phyloP scores from a whole-genome alignment of 1,139 yeast genomes.

The Pichia norvegensis region DNA sequence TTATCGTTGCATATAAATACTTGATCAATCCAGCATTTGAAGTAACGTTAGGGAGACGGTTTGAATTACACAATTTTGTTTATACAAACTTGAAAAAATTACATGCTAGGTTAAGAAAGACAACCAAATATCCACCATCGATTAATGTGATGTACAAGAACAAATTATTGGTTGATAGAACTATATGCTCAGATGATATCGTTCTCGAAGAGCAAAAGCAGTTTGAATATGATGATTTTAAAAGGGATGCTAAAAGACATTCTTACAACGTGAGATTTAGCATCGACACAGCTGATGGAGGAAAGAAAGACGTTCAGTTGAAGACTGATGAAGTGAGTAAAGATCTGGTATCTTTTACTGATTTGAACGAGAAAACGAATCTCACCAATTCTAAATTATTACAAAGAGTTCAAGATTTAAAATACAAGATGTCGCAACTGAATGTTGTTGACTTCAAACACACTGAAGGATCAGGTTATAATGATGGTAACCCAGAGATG shows the following conservation, averaged over 20 bases:
- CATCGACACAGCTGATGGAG: background rate
- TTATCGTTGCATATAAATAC: conserved; percentile 21
- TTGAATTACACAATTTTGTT: conserved; percentile 20
- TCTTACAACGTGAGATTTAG: background rate
- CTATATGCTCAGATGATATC: conserved; percentile 27
- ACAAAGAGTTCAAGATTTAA: conserved; percentile 16
- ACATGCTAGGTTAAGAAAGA: conserved; percentile 15
- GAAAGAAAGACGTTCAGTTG: conserved; percentile 20
- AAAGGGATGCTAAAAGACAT: conserved; percentile 3
- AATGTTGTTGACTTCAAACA: conserved; percentile 21
- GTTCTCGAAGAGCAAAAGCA: conserved; percentile 6
- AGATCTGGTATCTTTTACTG: conserved; percentile 7
- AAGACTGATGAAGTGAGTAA: conserved; percentile 15
- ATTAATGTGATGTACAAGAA: conserved; percentile 36
- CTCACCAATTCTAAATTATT: conserved; percentile 12
- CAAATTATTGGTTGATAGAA: conserved; percentile 35
- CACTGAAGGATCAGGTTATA: conserved; percentile 14
- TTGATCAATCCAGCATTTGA: conserved; percentile 23
- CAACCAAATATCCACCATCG: conserved; percentile 27
- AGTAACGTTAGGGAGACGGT: conserved; percentile 23
- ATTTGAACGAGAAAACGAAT: conserved; percentile 13
- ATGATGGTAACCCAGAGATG: conserved; percentile 27
- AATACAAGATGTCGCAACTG: conserved; percentile 17
- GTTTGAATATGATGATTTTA: conserved; percentile 6
- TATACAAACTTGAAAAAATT: conserved; percentile 17